phyloP scores from a whole-genome alignment of 83 land plant genomes.

The Diphasiastrum complanatum region DNA sequence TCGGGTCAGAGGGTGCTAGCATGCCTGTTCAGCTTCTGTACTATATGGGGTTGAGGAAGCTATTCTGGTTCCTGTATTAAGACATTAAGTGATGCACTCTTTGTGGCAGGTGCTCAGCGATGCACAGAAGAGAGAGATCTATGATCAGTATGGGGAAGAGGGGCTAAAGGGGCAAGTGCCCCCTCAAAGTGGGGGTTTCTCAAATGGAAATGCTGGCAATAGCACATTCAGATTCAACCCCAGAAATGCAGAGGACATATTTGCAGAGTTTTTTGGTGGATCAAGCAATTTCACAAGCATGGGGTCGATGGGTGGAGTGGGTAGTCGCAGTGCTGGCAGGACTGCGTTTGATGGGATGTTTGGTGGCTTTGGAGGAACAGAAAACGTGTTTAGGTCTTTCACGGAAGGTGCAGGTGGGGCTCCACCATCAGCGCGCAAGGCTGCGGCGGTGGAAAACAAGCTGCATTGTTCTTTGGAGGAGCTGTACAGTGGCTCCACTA shows the following conservation, averaged over 20 bases:
- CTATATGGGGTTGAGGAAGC: too few species aligned
- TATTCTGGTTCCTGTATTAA: too few species aligned
- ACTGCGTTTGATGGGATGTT: conserved; percentile 8
- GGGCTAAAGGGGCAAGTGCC: conserved; percentile 5
- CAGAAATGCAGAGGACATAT: conserved; percentile 5
- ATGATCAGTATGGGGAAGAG: conserved; percentile 6
- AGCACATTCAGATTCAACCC: conserved; percentile 6
- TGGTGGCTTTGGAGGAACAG: conserved; percentile 9
- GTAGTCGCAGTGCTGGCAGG: neutral
- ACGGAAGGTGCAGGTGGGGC: neutral
- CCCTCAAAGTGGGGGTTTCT: neutral
- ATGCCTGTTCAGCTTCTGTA: neutral
- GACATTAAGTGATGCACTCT: too few species aligned
- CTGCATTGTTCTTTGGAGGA: conserved; percentile 17
- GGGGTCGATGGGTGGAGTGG: neutral
- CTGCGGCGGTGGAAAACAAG: conserved; percentile 18
- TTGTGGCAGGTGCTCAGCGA: neutral
- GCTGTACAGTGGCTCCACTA: conserved; percentile 22
- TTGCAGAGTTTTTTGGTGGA: conserved; percentile 7
- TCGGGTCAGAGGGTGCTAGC: too few species aligned
- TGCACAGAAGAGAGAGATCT: neutral
- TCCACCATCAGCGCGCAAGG: conserved; percentile 11
- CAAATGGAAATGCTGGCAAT: conserved; percentile 3
- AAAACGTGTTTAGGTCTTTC: neutral
- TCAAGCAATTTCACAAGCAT: too few species aligned